These are phyloP conservation scores for Salix purpurea DNA, from an alignment of 345 rosid species.

Conservation along the genomic window DNA sequence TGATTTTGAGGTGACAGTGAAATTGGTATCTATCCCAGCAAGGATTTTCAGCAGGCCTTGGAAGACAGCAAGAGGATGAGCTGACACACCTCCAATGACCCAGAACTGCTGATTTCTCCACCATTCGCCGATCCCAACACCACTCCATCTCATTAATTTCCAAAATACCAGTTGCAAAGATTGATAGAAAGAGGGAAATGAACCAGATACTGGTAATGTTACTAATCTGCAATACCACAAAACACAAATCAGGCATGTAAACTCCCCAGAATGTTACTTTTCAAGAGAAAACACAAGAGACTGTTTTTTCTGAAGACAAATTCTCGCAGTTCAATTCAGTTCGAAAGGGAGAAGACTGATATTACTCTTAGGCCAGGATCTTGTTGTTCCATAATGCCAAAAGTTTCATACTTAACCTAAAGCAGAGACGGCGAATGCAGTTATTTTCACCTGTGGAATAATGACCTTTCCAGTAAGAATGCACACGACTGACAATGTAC, in stretches of 20 bases:
- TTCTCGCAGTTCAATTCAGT: background rate
- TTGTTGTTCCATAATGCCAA: background rate
- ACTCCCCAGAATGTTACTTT: background rate
- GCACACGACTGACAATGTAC: constrained; percentile 39
- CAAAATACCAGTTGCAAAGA: constrained; percentile 39
- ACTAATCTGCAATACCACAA: constrained; percentile 32
- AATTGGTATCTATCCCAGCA: constrained; percentile 27
- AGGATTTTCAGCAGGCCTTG: constrained; percentile 40
- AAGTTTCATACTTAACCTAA: background rate
- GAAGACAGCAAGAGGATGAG: constrained; percentile 39
- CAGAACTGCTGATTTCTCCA: constrained; percentile 52
- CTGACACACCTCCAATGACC: constrained; percentile 42
- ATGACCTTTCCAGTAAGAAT: constrained; percentile 45
- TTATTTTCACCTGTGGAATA: constrained; percentile 35
- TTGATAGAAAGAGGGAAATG: constrained; percentile 35
- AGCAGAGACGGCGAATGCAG: background rate
- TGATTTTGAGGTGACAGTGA: constrained; percentile 31
- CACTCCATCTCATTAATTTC: constrained; percentile 45
- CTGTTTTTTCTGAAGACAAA: background rate
- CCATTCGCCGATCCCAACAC: constrained; percentile 42
- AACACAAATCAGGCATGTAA: background rate
- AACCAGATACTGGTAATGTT: constrained; percentile 34
- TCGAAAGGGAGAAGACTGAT: background rate
- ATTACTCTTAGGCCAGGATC: background rate
- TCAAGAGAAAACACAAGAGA: background rate